phyloP scores from a whole-genome alignment of 2,329 filamentous ascomycete species.

The Periconia macrospinosa region DNA sequence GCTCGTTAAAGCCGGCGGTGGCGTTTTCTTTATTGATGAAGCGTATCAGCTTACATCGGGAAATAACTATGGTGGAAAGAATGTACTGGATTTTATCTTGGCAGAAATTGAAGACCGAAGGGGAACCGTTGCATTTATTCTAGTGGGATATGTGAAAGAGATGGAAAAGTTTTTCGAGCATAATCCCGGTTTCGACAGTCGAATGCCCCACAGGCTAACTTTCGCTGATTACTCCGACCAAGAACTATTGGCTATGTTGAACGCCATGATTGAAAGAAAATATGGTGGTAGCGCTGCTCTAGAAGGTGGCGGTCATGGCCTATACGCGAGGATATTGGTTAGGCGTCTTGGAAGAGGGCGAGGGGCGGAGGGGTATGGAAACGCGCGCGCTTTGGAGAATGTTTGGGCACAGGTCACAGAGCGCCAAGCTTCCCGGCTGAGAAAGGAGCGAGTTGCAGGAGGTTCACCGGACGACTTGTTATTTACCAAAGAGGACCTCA shows the following conservation, averaged over 20 bases:
- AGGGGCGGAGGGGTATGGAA: constrained; percentile 70
- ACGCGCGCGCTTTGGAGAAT: constrained; percentile 71
- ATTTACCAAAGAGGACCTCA: constrained; percentile 68
- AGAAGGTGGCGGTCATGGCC: constrained; percentile 60
- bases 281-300: constrained; percentile 60
- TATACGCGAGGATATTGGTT: constrained; percentile 66
- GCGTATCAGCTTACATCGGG: constrained; percentile 71
- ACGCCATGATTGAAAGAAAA: constrained; percentile 55
- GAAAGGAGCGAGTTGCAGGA: constrained; percentile 48
- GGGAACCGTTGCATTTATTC: constrained; percentile 70
- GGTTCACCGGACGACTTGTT: constrained; percentile 58
- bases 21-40: constrained; percentile 77
- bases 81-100: constrained; percentile 71
- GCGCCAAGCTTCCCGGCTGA: constrained; percentile 62
- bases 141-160: constrained; percentile 72
- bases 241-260: constrained; percentile 66
- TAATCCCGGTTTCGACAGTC: constrained; percentile 70
- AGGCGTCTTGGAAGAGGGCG: constrained; percentile 64
- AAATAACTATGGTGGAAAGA: constrained; percentile 58
- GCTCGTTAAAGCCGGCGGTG: constrained; percentile 63
- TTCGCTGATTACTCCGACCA: constrained; percentile 71
- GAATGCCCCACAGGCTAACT: constrained; percentile 66
- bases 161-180: constrained; percentile 79
- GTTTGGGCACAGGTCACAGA: constrained; percentile 55
- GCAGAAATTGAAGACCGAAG: constrained; percentile 72